Evolutionary conservation across 768 basidiomycete genomes (phyloP).

Genomic region (Russula sp.): DNA sequence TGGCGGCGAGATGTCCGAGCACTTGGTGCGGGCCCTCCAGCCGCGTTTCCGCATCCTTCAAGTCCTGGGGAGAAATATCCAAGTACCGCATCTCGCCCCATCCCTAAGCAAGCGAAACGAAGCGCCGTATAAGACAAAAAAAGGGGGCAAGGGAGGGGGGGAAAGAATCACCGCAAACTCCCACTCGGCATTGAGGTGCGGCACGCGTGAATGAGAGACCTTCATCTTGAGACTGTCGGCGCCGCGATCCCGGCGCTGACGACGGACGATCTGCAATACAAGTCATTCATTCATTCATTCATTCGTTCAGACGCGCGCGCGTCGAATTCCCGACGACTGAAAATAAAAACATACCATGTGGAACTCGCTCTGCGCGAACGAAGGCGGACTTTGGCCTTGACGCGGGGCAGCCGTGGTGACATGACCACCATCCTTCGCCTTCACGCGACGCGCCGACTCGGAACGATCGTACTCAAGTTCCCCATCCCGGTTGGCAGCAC

Average conservation of each 20-base stretch:
- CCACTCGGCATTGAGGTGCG: slow-evolving; percentile 17
- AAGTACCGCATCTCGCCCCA: slow-evolving; percentile 24
- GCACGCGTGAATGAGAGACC: slow-evolving; percentile 15
- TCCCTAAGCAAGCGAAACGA: slow-evolving; percentile 7
- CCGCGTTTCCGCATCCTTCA: slow-evolving; percentile 12
- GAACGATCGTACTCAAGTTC: not conserved
- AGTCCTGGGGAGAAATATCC: slow-evolving; percentile 14
- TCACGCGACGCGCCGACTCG: not conserved
- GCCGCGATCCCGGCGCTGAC: slow-evolving; percentile 18
- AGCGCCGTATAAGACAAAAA: not conserved
- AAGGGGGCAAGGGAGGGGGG: not conserved
- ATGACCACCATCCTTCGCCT: not conserved
- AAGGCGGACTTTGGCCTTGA: not conserved
- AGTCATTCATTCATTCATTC: too few species aligned
- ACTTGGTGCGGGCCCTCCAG: slow-evolving; percentile 6
- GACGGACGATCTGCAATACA: slow-evolving; percentile 20
- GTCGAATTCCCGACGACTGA: too few species aligned
- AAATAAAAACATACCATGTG: slow-evolving; percentile 4
- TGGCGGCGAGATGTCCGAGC: slow-evolving; percentile 18
- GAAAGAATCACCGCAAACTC: slow-evolving; percentile 17
- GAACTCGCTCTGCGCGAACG: slow-evolving; percentile 21
- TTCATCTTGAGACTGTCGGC: slow-evolving; percentile 20
- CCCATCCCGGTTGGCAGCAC: not conserved
- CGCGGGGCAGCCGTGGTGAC: not conserved
- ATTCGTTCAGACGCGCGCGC: too few species aligned